Evolutionary conservation across 1,139 yeast species (phyloP).

Genomic region (Geotrichum macrosporum): DNA sequence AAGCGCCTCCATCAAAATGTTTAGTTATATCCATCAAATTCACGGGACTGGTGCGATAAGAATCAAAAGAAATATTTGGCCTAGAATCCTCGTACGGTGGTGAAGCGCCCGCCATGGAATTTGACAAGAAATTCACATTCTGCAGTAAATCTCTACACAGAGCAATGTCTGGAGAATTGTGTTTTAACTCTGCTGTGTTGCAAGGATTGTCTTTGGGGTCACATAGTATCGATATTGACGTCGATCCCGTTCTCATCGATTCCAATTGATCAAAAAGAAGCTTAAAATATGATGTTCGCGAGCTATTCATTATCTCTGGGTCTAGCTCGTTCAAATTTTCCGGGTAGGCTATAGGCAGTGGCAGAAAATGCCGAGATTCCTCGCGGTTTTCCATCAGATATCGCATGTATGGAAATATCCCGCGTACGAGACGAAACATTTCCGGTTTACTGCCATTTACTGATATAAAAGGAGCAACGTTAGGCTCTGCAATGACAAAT

Average conservation of each 20-base stretch:
- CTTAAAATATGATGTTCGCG: constrained; percentile 2
- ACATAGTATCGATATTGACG: constrained; percentile 8
- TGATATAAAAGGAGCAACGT: constrained; percentile 10
- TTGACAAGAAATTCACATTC: no score
- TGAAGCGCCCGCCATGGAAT: no score
- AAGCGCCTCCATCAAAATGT: no score
- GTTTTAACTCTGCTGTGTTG: background rate
- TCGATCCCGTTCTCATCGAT: constrained; percentile 10
- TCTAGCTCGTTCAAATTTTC: background rate
- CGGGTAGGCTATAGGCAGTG: background rate
- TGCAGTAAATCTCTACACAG: background rate
- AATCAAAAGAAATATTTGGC: no score
- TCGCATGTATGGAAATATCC: constrained; percentile 12
- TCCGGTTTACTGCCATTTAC: constrained; percentile 13
- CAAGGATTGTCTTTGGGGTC: background rate
- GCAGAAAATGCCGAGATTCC: constrained; percentile 1
- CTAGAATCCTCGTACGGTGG: no score
- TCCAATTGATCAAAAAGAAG: constrained; percentile 16
- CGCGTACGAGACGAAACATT: constrained; percentile 12
- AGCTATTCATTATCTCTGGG: background rate
- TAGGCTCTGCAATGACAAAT: constrained; percentile 12
- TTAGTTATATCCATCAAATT: no score
- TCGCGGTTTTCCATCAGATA: background rate
- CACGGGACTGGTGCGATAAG: no score
- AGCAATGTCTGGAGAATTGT: background rate